Evolutionary conservation across 345 rosid genomes (phyloP), one percentile per base, ranked within the genome.

Genomic region (Acer yangbiense): DNA sequence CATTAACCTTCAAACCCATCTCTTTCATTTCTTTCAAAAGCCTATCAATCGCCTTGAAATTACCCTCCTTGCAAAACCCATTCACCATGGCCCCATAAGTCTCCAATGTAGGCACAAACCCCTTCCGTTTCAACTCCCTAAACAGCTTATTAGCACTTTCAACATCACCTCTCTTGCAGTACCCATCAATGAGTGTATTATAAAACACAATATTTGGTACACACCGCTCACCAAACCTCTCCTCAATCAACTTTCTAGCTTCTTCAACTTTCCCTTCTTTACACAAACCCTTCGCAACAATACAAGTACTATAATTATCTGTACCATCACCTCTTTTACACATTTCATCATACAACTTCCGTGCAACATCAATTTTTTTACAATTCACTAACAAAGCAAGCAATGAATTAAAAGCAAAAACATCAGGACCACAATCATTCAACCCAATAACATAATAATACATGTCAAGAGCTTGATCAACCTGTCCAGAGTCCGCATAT

Each of bases 171-270:
- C 71, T 69, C 83, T 84, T 87, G 46, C 90, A 89, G 76, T 89
- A 90, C 1, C 97, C 99, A 83, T 89, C 87, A 76, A 93, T 90
- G 63, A 94, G 84, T 0, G 86, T 86, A 50, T 94, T 94, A 72
- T 93, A 95, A 68, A 92, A 92, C 70, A 92, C 92, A 62, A 95
- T 76, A 82, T 92, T 90, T 0, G 99, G 97, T 60, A 92, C 66
- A 77, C 98, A 95, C 12, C 90, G 91, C 77, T 80, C 82, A 73
- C 99, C 98, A 93, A 92, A 93, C 68, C 85, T 76, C 54, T 87
- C 83, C 85, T 89, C 91, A 72, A 93, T 86, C 85, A 95, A 71
- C 83, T 82, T 85, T 76, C 70, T 71, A 73, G 95, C 92, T 70
- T 87, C 94, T 79, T 89, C 89, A 20, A 90, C 93, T 68, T 82